Conservation (phyloP, 176 grass and related monocot genomes). For the Triticum urartu region DNA sequence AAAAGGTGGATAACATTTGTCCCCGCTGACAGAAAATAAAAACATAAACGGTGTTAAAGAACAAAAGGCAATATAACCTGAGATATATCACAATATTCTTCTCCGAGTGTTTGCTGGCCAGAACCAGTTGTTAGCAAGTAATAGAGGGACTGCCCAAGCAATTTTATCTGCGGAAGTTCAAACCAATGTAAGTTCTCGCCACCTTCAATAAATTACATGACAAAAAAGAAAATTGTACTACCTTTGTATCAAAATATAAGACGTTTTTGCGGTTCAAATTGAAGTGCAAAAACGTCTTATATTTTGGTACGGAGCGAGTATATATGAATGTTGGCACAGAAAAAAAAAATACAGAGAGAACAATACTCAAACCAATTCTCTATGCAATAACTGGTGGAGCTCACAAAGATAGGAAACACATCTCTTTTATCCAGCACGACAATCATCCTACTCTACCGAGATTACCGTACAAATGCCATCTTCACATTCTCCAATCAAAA, state of each 20-base stretch:
- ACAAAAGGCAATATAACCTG: conserved; percentile 53
- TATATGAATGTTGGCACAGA: neutral
- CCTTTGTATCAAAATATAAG: no score
- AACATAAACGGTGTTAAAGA: conserved; percentile 11
- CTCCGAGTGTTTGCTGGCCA: conserved; percentile 93
- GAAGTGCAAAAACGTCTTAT: no score
- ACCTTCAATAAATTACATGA: neutral
- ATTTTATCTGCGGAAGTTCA: conserved; percentile 76
- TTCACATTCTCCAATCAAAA: neutral
- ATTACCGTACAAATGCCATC: neutral
- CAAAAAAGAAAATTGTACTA: neutral
- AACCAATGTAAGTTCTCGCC: neutral
- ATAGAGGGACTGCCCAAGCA: conserved; percentile 90
- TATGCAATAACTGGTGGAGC: neutral
- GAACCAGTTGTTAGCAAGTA: conserved; percentile 96
- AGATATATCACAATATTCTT: conserved; percentile 98
- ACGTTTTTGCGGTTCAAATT: no score
- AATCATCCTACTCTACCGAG: conserved; percentile 1
- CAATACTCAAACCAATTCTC: neutral
- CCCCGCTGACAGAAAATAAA: neutral
- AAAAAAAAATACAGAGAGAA: neutral
- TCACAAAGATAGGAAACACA: neutral
- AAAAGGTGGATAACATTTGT: neutral
- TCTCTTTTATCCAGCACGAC: neutral
- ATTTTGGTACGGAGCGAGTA: neutral